Conservation (phyloP, 1,284 basidiomycete species). For the Sanghuangporus sanghuang region DNA sequence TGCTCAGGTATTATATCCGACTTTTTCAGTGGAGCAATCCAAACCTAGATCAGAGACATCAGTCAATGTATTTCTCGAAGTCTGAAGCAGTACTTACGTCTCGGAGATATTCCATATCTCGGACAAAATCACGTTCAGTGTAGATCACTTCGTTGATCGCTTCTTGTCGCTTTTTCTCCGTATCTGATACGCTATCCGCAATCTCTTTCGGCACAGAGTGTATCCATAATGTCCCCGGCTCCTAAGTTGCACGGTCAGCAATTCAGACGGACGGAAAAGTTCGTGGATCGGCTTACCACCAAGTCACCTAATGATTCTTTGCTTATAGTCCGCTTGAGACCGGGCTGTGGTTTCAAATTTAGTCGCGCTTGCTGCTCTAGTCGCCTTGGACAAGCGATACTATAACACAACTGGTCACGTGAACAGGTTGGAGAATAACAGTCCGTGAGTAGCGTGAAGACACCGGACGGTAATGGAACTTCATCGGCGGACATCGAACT, state of each 20-base stretch:
- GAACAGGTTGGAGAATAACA: conserved; percentile 99
- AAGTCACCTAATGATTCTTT: conserved; percentile 80
- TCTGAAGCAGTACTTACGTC: conserved; percentile 56
- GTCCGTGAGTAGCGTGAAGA: conserved; percentile 95
- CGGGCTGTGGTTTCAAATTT: conserved; percentile 91
- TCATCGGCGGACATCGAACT: conserved; percentile 51
- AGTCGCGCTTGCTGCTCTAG: conserved; percentile 91
- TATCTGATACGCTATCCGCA: conserved; percentile 86
- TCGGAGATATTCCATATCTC: conserved; percentile 96
- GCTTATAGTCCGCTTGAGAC: conserved; percentile 73
- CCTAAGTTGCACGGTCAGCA: conserved; percentile 36
- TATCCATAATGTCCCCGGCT: conserved; percentile 94
- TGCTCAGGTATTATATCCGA: conserved; percentile 75
- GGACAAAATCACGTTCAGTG: conserved; percentile 96
- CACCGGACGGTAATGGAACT: conserved; percentile 84
- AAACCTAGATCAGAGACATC: conserved; percentile 49
- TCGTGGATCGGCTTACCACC: conserved; percentile 43
- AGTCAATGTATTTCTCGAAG: conserved; percentile 3
- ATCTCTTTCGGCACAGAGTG: conserved; percentile 95
- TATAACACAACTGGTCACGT: conserved; percentile 90
- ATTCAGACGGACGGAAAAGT: conserved; percentile 9
- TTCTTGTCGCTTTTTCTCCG: conserved; percentile 95
- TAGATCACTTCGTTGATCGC: conserved; percentile 99
- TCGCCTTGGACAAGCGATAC: conserved; percentile 91
- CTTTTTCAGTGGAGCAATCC: conserved; percentile 84